A percentile compares a stretch with the other conserved stretches of the same genome.
Evolutionary conservation across 2,329 filamentous ascomycete species (phyloP).

Genomic region (Neofusicoccum cordaticola): DNA sequence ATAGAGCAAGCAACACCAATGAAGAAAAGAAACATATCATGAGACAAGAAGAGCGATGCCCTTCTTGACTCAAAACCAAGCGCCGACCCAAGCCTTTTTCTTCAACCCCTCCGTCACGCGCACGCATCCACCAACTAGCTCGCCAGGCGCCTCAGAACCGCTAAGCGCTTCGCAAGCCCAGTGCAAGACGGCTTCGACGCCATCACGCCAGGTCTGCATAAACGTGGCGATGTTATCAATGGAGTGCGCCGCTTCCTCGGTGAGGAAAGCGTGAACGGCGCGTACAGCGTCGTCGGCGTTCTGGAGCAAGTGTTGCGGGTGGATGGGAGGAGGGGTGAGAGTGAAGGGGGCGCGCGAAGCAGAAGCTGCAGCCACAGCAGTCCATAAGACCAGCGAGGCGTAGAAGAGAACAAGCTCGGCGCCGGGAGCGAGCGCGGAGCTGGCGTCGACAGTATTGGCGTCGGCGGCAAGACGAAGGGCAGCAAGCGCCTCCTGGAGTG

Average conservation of each 20-base stretch:
- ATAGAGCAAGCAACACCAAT: background rate
- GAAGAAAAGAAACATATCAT: background rate
- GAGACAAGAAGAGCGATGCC: background rate
- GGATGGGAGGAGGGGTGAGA: background rate
- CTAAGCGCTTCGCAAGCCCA: constrained; percentile 5
- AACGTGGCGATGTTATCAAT: background rate
- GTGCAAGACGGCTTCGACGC: background rate
- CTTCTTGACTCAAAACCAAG: constrained; percentile 13
- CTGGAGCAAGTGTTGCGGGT: background rate
- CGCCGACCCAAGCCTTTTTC: background rate
- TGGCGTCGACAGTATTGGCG: constrained; percentile 27
- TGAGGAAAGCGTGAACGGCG: background rate
- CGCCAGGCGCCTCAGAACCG: background rate
- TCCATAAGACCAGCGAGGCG: constrained; percentile 36
- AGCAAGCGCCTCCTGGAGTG: constrained; percentile 28
- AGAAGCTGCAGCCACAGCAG: constrained; percentile 10
- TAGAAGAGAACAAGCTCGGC: constrained; percentile 36
- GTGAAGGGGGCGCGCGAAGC: background rate
- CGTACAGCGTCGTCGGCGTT: background rate
- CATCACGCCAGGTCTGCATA: background rate
- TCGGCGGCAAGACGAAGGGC: constrained; percentile 28
- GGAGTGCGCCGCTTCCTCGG: background rate
- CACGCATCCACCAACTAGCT: constrained; percentile 1
- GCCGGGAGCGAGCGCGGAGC: constrained; percentile 27
- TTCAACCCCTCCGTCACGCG: constrained; percentile 2